Conservation (phyloP, 495 filamentous ascomycete genomes). For the Neurospora sp. region DNA sequence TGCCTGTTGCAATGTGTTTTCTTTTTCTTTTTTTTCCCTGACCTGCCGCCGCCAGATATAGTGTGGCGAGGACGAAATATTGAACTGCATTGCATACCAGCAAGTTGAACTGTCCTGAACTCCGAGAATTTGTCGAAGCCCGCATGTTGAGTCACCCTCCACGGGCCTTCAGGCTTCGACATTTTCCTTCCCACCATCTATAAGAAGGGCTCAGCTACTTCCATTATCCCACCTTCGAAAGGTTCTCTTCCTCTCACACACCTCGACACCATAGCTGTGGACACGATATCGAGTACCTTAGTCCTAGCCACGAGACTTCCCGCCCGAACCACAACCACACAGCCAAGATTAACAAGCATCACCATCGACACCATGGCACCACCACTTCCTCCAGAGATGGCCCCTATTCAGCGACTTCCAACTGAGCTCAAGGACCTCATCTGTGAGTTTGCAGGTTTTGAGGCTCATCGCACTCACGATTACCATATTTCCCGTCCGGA, state of each 20-base stretch:
- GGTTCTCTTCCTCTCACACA: background rate
- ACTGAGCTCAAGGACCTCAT: background rate
- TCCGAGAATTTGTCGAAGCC: background rate
- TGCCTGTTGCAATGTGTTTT: no score
- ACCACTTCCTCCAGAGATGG: background rate
- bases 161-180: background rate
- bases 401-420: background rate
- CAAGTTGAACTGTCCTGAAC: background rate
- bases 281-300: background rate
- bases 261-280: background rate
- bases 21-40: no score
- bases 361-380: background rate
- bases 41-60: no score
- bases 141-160: no score
- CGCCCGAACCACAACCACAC: background rate
- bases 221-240: background rate
- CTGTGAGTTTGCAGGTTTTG: background rate
- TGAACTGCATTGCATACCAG: no score
- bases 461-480: background rate
- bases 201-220: background rate
- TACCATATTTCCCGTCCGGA: background rate
- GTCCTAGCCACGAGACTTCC: background rate
- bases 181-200: background rate
- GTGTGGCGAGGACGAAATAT: no score
- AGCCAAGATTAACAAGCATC: no score